phyloP scores from a whole-genome alignment of 441 rosid genomes.

The Geranium incanum region DNA sequence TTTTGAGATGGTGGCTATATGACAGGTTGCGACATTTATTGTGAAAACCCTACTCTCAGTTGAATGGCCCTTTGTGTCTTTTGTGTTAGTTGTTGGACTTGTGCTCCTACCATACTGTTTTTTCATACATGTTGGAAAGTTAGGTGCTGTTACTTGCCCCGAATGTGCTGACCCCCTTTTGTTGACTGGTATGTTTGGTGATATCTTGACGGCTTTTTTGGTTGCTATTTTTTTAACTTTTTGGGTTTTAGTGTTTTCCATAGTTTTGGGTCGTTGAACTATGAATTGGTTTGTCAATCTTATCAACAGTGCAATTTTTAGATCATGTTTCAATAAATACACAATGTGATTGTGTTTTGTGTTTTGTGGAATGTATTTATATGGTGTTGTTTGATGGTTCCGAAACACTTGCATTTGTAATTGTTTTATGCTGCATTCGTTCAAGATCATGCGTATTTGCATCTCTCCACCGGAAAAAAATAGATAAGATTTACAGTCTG shows the following conservation, averaged over 20 bases:
- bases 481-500: not conserved
- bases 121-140: not conserved
- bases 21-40: not conserved
- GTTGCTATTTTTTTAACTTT: not conserved
- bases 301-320: not conserved
- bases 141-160: not conserved
- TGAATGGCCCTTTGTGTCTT: not conserved
- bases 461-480: not conserved
- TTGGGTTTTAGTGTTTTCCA: not conserved
- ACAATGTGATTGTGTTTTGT: too few species aligned
- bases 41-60: not conserved
- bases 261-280: not conserved
- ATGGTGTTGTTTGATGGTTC: not conserved
- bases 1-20: not conserved
- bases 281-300: not conserved
- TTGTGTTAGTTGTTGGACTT: not conserved
- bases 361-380: not conserved
- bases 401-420: not conserved
- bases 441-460: not conserved
- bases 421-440: not conserved
- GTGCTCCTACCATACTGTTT: not conserved
- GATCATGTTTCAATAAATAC: not conserved
- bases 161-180: not conserved
- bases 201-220: not conserved
- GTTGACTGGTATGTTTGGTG: constrained; percentile 4